phyloP scores from a whole-genome alignment of 2,329 filamentous ascomycete species.

The Monosporascus sp. region DNA sequence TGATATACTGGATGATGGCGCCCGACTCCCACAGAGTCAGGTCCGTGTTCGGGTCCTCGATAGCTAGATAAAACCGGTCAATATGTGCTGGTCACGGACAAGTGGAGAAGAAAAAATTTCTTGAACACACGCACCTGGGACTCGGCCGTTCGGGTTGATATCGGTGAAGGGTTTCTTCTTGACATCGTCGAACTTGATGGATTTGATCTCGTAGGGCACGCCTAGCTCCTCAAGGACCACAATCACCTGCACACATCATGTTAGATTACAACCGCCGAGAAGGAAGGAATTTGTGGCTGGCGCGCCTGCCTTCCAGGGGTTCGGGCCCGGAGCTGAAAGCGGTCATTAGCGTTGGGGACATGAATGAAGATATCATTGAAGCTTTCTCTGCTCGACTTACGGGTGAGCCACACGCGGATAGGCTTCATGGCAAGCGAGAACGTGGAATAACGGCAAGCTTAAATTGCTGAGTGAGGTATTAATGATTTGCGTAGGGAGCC shows the following conservation, averaged over 20 bases:
- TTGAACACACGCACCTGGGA: conserved; percentile 15
- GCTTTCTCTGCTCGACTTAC: not conserved
- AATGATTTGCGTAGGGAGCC: too few species aligned
- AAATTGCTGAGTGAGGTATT: too few species aligned
- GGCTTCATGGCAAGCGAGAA: not conserved
- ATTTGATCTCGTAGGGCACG: conserved; percentile 14
- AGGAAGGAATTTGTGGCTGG: not conserved
- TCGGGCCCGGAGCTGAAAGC: not conserved
- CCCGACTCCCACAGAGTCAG: conserved; percentile 42
- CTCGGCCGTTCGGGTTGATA: conserved; percentile 17
- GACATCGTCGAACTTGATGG: conserved; percentile 7
- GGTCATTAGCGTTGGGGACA: not conserved
- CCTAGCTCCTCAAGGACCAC: conserved; percentile 15
- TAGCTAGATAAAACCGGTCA: conserved; percentile 20
- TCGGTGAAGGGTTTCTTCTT: conserved; percentile 15
- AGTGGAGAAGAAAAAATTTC: not conserved
- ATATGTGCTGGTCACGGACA: not conserved
- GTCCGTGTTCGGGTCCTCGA: conserved; percentile 40
- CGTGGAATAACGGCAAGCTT: too few species aligned
- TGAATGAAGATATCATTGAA: not conserved
- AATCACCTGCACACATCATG: conserved; percentile 4
- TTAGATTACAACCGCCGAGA: not conserved
- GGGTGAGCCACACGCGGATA: not conserved
- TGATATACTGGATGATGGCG: conserved; percentile 41
- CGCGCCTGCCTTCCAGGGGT: not conserved